phyloP scores from a whole-genome alignment of 768 basidiomycete genomes.

The Cystofilobasidium bisporidii region DNA sequence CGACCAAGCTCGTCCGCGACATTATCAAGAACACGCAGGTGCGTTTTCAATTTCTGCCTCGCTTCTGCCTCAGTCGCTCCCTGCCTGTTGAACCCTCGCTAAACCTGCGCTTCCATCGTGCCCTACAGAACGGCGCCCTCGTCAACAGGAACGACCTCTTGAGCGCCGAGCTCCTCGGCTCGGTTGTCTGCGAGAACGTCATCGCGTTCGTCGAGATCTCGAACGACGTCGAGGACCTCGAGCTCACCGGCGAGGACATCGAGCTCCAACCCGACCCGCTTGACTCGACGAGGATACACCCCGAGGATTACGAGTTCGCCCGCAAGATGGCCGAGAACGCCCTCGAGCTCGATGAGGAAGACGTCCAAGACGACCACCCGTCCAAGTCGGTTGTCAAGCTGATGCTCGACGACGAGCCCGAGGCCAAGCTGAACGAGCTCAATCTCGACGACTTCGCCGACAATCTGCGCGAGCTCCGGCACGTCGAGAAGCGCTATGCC shows the following conservation, averaged over 20 bases:
- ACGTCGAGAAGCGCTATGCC: conserved; percentile 78
- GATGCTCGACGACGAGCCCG: conserved; percentile 64
- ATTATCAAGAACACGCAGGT: conserved; percentile 46
- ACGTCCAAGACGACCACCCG: conserved; percentile 74
- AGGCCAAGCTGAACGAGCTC: conserved; percentile 74
- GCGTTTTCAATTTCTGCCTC: background rate
- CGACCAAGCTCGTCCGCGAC: conserved; percentile 62
- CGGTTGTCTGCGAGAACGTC: conserved; percentile 83
- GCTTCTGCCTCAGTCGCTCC: too few species aligned
- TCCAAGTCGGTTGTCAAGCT: conserved; percentile 78
- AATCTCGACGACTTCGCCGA: conserved; percentile 93
- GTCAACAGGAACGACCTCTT: conserved; percentile 82
- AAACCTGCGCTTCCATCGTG: background rate
- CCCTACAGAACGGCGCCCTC: conserved; percentile 67
- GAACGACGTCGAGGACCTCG: conserved; percentile 49
- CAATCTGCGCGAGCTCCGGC: conserved; percentile 72
- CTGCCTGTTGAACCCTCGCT: background rate
- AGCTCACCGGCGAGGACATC: conserved; percentile 53
- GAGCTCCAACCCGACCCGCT: conserved; percentile 75
- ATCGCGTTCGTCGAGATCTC: conserved; percentile 64
- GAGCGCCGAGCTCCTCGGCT: conserved; percentile 65
- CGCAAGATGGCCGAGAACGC: conserved; percentile 98
- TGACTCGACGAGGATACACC: conserved; percentile 91
- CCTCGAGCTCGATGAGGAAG: conserved; percentile 93
- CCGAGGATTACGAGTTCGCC: conserved; percentile 93